phyloP scores from a whole-genome alignment of 1,139 yeast genomes.

The Keqinozyma sinolaborantium region DNA sequence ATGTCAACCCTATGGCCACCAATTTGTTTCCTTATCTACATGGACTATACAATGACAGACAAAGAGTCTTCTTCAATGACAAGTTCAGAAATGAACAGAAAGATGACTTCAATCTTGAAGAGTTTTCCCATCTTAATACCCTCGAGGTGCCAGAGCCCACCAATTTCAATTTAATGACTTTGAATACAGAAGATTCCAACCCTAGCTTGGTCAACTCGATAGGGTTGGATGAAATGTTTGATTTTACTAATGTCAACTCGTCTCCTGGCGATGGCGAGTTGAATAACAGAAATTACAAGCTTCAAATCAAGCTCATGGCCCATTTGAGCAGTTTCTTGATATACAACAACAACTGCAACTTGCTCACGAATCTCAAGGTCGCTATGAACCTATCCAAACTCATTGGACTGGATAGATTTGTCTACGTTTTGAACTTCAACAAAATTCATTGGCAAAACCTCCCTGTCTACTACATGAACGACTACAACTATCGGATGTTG shows the following conservation, averaged over 20 bases:
- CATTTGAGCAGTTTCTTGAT: slow-evolving; percentile 31
- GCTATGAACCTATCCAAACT: slow-evolving; percentile 7
- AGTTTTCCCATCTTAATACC: slow-evolving; percentile 7
- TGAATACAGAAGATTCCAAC: slow-evolving; percentile 10
- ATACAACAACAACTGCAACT: slow-evolving; percentile 20
- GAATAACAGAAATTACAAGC: slow-evolving; percentile 29
- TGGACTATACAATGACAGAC: slow-evolving; percentile 26
- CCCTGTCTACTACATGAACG: slow-evolving; percentile 13
- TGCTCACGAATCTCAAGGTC: slow-evolving; percentile 11
- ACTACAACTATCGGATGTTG: slow-evolving; percentile 11
- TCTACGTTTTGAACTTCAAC: slow-evolving; percentile 17
- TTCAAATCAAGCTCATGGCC: slow-evolving; percentile 31
- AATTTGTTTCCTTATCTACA: slow-evolving; percentile 36
- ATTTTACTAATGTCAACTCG: slow-evolving; percentile 1
- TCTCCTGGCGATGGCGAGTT: slow-evolving; percentile 12
- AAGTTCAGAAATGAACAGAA: slow-evolving; percentile 8
- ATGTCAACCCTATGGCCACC: slow-evolving; percentile 14
- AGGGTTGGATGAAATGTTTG: slow-evolving; percentile 7
- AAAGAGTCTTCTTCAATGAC: slow-evolving; percentile 21
- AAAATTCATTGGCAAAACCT: slow-evolving; percentile 12
- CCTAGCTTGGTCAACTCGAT: slow-evolving; percentile 11
- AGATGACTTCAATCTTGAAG: slow-evolving; percentile 9
- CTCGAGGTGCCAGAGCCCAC: slow-evolving; percentile 4
- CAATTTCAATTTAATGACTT: slow-evolving; percentile 12
- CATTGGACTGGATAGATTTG: slow-evolving; percentile 6